Conservation (phyloP, 768 basidiomycete genomes). For the Lactifluus subvellereus region DNA sequence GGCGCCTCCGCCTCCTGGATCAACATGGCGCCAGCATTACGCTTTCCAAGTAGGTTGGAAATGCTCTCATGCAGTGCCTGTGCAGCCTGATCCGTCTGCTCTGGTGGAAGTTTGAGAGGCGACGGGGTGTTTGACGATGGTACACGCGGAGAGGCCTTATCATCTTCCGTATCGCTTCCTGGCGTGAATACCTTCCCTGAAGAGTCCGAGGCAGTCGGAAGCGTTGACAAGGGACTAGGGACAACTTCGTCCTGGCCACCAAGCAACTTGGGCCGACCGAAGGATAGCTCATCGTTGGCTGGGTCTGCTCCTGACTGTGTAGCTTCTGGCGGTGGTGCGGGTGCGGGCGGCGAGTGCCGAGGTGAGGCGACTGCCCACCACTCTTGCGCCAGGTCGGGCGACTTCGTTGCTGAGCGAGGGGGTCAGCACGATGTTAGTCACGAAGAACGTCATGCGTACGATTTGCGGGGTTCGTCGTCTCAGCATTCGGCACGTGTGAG, state of each 20-base stretch:
- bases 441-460: background rate
- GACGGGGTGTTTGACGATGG: slow-evolving; percentile 24
- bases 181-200: slow-evolving; percentile 16
- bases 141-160: slow-evolving; percentile 22
- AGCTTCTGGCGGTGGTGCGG: background rate
- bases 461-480: slow-evolving; percentile 21
- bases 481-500: slow-evolving; percentile 20
- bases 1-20: slow-evolving; percentile 22
- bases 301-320: background rate
- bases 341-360: background rate
- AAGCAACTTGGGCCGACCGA: background rate
- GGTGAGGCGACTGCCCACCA: background rate
- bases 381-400: background rate
- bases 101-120: slow-evolving; percentile 32
- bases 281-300: background rate
- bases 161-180: slow-evolving; percentile 28
- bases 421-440: background rate
- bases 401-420: background rate
- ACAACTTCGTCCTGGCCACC: slow-evolving; percentile 11
- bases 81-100: slow-evolving; percentile 40
- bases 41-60: slow-evolving; percentile 63
- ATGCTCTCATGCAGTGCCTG: slow-evolving; percentile 64
- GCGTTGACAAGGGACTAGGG: slow-evolving; percentile 11
- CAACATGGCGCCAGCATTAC: slow-evolving; percentile 35
- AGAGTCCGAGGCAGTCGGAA: slow-evolving; percentile 1